Conservation (phyloP, 441 rosid genomes). For the Viola pubescens region DNA sequence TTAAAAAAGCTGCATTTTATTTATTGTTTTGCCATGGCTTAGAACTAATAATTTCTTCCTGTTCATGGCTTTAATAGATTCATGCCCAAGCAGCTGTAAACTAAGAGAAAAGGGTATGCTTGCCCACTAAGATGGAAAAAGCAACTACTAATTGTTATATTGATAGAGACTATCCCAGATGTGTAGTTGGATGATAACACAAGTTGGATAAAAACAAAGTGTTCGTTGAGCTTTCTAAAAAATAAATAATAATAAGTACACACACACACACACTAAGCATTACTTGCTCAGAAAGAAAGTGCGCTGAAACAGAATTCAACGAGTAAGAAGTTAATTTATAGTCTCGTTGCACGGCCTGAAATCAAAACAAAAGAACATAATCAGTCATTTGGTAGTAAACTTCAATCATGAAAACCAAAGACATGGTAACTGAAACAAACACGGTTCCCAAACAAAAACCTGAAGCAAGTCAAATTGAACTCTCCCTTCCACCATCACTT, state of each 20-base stretch:
- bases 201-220: neutral
- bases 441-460: slow-evolving; percentile 33
- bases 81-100: too few relatives aligned
- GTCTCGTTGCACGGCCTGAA: slow-evolving; percentile 86
- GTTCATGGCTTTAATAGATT: too few relatives aligned
- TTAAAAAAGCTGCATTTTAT: too few relatives aligned
- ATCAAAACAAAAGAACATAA: slow-evolving; percentile 13
- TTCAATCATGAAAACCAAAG: slow-evolving; percentile 10
- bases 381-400: slow-evolving; percentile 10
- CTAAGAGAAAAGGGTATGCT: too few relatives aligned
- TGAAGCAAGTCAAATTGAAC: slow-evolving; percentile 97
- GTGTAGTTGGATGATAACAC: too few relatives aligned
- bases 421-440: slow-evolving; percentile 17
- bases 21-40: too few relatives aligned
- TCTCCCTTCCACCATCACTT: slow-evolving; percentile 90
- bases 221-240: neutral
- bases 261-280: slow-evolving; percentile 9
- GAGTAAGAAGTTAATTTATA: slow-evolving; percentile 95
- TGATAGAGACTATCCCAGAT: neutral
- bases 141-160: neutral
- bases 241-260: neutral
- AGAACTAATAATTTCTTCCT: too few relatives aligned
- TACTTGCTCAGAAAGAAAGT: slow-evolving; percentile 98
- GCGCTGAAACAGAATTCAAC: slow-evolving; percentile 93
- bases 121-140: too few relatives aligned